Conservation (phyloP, 805 yeast species). For the Naumovozyma castellii region DNA sequence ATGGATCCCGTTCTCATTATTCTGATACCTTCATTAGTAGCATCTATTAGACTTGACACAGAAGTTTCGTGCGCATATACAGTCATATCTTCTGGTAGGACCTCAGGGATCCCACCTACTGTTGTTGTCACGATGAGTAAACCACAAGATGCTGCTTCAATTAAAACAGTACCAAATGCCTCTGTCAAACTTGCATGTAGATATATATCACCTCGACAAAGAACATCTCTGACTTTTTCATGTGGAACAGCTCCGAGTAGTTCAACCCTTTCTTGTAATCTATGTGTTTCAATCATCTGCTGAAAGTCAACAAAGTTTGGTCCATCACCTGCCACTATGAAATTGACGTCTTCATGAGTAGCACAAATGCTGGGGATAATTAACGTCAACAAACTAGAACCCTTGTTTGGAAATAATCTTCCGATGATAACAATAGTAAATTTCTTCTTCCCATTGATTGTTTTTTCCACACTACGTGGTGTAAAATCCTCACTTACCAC, state of each 20-base stretch:
- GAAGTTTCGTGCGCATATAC: slow-evolving; percentile 76
- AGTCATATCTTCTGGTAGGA: slow-evolving; percentile 86
- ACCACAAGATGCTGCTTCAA: slow-evolving; percentile 97
- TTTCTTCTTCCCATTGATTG: slow-evolving; percentile 2
- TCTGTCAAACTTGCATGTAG: slow-evolving; percentile 91
- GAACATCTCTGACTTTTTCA: slow-evolving; percentile 84
- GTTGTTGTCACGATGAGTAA: slow-evolving; percentile 84
- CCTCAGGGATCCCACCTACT: slow-evolving; percentile 98
- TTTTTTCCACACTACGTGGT: slow-evolving; percentile 30
- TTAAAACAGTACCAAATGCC: slow-evolving; percentile 94
- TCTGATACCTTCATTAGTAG: slow-evolving; percentile 62
- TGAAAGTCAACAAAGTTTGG: slow-evolving; percentile 90
- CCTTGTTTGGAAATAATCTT: slow-evolving; percentile 89
- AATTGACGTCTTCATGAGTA: slow-evolving; percentile 52
- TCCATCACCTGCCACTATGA: slow-evolving; percentile 92
- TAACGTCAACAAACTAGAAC: slow-evolving; percentile 80
- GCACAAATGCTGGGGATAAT: slow-evolving; percentile 77
- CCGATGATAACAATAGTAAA: slow-evolving; percentile 88
- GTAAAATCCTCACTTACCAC: slow-evolving; percentile 73
- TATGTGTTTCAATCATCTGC: slow-evolving; percentile 84
- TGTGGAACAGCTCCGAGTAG: slow-evolving; percentile 82
- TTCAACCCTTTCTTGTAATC: slow-evolving; percentile 79
- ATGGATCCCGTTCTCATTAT: slow-evolving; percentile 46
- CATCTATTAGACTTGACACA: slow-evolving; percentile 67
- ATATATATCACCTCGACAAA: slow-evolving; percentile 90